Conservation (phyloP, 495 filamentous ascomycete genomes). For the Neurospora sp. region DNA sequence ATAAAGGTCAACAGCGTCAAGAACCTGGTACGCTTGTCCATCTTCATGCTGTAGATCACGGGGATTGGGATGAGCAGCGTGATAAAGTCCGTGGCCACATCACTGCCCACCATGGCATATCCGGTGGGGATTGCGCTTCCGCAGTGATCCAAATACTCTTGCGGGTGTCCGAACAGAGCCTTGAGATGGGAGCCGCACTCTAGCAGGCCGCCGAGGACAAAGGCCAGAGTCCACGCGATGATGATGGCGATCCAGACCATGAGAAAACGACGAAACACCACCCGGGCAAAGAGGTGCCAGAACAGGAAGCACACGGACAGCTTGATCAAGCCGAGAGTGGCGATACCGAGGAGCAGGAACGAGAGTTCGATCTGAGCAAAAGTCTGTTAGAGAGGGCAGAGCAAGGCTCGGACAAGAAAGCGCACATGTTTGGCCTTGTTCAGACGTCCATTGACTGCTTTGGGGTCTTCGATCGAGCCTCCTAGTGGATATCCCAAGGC, state of each 20-base stretch:
- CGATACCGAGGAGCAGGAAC: constrained; percentile 4
- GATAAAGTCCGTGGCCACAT: constrained; percentile 10
- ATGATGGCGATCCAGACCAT: constrained; percentile 10
- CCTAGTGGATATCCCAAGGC: constrained; percentile 5
- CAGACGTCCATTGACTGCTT: constrained; percentile 4
- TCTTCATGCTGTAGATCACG: constrained; percentile 5
- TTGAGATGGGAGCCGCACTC: constrained; percentile 9
- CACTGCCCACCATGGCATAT: constrained; percentile 9
- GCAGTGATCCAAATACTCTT: constrained; percentile 7
- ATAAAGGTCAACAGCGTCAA: constrained; percentile 10
- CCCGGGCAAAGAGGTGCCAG: constrained; percentile 12
- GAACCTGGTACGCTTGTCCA: constrained; percentile 4
- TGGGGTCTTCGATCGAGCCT: neutral
- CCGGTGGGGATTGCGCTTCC: neutral
- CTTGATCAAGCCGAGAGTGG: constrained; percentile 7
- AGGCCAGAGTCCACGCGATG: constrained; percentile 3
- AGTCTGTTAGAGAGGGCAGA: neutral
- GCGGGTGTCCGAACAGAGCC: constrained; percentile 1
- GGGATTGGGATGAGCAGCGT: constrained; percentile 14
- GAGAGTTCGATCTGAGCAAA: neutral
- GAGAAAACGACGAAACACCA: constrained; percentile 11
- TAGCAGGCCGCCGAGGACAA: constrained; percentile 4
- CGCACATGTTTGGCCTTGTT: constrained; percentile 8
- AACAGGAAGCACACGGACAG: constrained; percentile 10
- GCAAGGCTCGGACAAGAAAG: neutral